These are phyloP conservation scores for Penicillium manginii DNA, from an alignment of 495 filamentous ascomycete species.

Conservation along the genomic window DNA sequence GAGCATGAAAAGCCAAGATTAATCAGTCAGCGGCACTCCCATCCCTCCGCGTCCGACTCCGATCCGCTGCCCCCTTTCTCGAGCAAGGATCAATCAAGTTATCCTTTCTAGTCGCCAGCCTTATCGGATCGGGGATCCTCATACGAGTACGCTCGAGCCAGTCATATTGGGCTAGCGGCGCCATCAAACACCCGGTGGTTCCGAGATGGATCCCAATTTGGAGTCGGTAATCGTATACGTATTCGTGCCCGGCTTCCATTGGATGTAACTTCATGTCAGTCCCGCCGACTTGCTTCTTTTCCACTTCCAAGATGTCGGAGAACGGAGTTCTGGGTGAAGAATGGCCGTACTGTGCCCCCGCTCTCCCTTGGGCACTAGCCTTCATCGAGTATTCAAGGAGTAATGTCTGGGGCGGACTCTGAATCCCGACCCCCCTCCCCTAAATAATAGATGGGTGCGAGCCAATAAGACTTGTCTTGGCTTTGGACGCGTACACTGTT, in stretches of 20 bases:
- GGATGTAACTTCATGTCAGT: not conserved
- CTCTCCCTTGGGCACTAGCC: not conserved
- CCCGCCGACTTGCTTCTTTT: not conserved
- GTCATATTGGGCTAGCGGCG: too few species aligned
- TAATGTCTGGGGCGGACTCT: not conserved
- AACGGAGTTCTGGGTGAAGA: not conserved
- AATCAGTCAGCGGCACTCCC: too few species aligned
- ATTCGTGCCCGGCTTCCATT: not conserved
- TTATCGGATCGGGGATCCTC: not conserved
- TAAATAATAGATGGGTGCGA: not conserved
- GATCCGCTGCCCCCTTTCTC: not conserved
- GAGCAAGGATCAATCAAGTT: not conserved
- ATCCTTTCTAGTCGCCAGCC: too few species aligned
- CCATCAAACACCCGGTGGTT: not conserved
- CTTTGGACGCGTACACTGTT: not conserved
- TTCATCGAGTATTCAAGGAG: not conserved
- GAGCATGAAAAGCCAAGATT: too few species aligned
- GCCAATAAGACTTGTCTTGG: not conserved
- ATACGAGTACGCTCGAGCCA: not conserved
- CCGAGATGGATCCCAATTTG: not conserved
- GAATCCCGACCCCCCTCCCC: not conserved
- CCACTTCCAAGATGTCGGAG: not conserved
- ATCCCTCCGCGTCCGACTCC: too few species aligned
- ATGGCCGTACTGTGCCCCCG: not conserved
- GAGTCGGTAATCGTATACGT: not conserved